Evolutionary conservation across 2,329 filamentous ascomycete species (phyloP).

Genomic region (Fusarium sororula): DNA sequence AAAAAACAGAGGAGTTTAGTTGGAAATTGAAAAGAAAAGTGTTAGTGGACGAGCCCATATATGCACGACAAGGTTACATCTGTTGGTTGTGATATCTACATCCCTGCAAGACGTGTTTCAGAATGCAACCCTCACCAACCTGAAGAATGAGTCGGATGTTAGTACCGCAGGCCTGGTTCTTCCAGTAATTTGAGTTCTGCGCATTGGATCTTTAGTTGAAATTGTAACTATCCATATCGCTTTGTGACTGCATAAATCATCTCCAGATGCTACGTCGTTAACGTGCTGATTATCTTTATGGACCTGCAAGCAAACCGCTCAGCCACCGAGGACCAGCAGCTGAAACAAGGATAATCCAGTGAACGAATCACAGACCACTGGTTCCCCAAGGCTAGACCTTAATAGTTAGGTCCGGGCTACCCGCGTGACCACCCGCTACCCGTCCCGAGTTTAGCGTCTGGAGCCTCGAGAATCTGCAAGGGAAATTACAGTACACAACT

Average conservation of each 20-base stretch:
- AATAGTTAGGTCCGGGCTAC: background rate
- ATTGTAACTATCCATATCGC: accelerated
- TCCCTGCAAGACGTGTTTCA: background rate
- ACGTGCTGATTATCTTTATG: background rate
- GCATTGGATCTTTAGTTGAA: background rate
- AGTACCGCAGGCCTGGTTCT: background rate
- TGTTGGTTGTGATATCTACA: background rate
- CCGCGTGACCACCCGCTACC: background rate
- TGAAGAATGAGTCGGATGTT: background rate
- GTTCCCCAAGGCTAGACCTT: background rate
- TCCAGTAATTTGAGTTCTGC: background rate
- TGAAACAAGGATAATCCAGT: background rate
- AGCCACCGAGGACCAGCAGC: background rate
- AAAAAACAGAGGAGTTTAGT: background rate
- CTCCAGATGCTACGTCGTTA: background rate
- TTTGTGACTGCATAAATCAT: background rate
- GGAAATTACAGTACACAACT: background rate
- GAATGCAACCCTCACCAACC: background rate
- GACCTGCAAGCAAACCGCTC: background rate
- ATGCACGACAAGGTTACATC: background rate
- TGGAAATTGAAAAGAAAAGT: background rate
- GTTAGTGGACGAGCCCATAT: background rate
- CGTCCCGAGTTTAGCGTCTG: background rate
- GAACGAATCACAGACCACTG: background rate
- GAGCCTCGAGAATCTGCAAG: background rate